Conservation (phyloP, 495 filamentous ascomycete species). For the Lindgomyces ingoldianus region DNA sequence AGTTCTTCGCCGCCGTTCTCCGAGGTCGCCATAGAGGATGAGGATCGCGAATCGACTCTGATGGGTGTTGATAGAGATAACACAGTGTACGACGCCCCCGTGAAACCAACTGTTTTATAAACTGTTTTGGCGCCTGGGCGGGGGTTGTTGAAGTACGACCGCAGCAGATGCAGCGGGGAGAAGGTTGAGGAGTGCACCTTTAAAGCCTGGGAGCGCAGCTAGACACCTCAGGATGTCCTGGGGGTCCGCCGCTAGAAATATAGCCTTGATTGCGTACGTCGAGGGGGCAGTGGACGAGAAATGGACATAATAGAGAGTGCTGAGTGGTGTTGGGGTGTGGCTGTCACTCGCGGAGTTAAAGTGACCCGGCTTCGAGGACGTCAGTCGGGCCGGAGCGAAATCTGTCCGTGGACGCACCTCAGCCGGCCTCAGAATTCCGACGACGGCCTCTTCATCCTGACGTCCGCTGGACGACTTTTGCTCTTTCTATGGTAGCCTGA, state of each 20-base stretch:
- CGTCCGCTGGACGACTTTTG: too few species aligned
- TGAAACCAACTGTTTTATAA: conserved; percentile 24
- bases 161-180: conserved; percentile 37
- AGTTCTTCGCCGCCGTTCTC: conserved; percentile 38
- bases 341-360: too few species aligned
- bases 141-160: conserved; percentile 5
- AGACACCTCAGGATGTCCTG: conserved; percentile 21
- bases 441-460: too few species aligned
- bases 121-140: conserved; percentile 5
- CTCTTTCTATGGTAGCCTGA: too few species aligned
- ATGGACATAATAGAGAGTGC: background rate
- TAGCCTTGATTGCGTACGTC: background rate
- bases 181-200: conserved; percentile 33
- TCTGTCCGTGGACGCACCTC: too few species aligned
- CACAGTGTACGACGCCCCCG: conserved; percentile 19
- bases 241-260: conserved; percentile 21
- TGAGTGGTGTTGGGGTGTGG: background rate
- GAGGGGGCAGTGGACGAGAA: background rate
- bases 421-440: too few species aligned
- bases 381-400: background rate
- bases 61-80: conserved; percentile 18
- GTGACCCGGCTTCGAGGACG: background rate
- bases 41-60: conserved; percentile 19
- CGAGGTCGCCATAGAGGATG: conserved; percentile 41
- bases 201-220: conserved; percentile 6